Conservation (phyloP, 2,329 filamentous ascomycete genomes). For the Beauveria caledonica region DNA sequence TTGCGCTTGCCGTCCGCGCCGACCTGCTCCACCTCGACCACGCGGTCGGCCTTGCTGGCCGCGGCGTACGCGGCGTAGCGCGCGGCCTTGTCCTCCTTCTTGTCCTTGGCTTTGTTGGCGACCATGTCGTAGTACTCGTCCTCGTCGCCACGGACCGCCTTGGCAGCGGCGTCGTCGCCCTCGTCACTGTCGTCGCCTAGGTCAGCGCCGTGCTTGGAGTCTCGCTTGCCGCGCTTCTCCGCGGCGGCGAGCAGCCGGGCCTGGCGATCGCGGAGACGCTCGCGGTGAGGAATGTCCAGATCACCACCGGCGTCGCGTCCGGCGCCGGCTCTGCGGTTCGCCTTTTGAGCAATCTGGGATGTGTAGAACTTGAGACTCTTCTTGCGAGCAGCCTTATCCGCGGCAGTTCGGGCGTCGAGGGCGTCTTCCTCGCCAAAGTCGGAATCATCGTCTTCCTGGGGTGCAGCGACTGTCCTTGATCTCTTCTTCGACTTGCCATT, state of each 20-base stretch:
- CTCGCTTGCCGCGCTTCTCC: conserved; percentile 67
- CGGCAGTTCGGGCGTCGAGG: conserved; percentile 68
- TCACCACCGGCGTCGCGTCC: conserved; percentile 71
- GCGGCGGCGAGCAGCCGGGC: conserved; percentile 83
- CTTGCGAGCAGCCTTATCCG: conserved; percentile 83
- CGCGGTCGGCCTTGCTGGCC: conserved; percentile 55
- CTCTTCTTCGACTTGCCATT: conserved; percentile 32
- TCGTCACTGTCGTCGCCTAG: conserved; percentile 62
- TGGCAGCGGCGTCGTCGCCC: conserved; percentile 49
- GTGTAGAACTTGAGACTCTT: conserved; percentile 97
- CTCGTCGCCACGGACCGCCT: conserved; percentile 47
- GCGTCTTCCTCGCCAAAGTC: conserved; percentile 89
- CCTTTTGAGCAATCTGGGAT: conserved; percentile 91
- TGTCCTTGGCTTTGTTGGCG: conserved; percentile 57
- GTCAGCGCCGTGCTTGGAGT: conserved; percentile 54
- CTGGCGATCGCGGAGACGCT: conserved; percentile 78
- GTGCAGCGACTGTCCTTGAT: conserved; percentile 22
- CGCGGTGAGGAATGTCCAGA: conserved; percentile 76
- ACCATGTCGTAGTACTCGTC: conserved; percentile 90
- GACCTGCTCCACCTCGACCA: conserved; percentile 59
- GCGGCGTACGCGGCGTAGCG: conserved; percentile 46
- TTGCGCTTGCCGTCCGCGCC: conserved; percentile 82
- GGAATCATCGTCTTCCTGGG: conserved; percentile 56
- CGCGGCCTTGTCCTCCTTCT: conserved; percentile 64
- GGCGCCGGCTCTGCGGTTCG: conserved; percentile 70